Evolutionary conservation across 1,284 basidiomycete genomes (phyloP), one percentile per base, ranked within the genome.

Genomic region (Trametes hirsuta): DNA sequence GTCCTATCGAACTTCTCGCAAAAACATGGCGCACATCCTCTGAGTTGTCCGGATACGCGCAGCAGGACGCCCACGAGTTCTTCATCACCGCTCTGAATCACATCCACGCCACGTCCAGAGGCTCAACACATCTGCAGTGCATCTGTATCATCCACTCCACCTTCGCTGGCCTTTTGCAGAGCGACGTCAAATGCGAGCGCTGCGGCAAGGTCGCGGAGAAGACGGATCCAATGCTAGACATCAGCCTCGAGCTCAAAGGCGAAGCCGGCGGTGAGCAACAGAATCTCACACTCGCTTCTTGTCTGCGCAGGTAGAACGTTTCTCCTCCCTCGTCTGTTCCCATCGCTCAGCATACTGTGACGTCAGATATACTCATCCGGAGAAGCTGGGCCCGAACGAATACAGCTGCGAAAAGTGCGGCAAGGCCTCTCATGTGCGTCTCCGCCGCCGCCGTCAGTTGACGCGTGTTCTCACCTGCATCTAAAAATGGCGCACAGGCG

Each of bases 31-130:
- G 90, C 66, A 87, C 88, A 25, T 90, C 90, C 3, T 74, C 87
- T 0, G 94, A 97, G 67, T 79, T 98, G 3, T 87, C 94, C 8
- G 94, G 94, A 1, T 93, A 98, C 67, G 88, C 93, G 0, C 97
- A 99, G 74, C 97, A 98, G 70, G 96, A 96, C 66, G 93, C 94
- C 0, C 94, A 97, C 75, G 94, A 96, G 75, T 93, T 91, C 72
- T 94, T 95, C 75, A 90, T 94, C 55, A 84, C 88, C 21, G 84
- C 86, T 0, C 77, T 95, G 18, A 93, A 94, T 67, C 87, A 92
- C 64, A 91, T 95, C n/a, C 93, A 96, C 71, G 79, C 81, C n/a
- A 89, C 85, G 35, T 88, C 86, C 21, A 84, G 86, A 46, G 91
- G 88, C 0, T 86, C 82, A 14, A 89, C 88, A 0, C 85, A 84